Conservation (phyloP, 2,329 filamentous ascomycete genomes). For the Aureobasidium zeae region DNA sequence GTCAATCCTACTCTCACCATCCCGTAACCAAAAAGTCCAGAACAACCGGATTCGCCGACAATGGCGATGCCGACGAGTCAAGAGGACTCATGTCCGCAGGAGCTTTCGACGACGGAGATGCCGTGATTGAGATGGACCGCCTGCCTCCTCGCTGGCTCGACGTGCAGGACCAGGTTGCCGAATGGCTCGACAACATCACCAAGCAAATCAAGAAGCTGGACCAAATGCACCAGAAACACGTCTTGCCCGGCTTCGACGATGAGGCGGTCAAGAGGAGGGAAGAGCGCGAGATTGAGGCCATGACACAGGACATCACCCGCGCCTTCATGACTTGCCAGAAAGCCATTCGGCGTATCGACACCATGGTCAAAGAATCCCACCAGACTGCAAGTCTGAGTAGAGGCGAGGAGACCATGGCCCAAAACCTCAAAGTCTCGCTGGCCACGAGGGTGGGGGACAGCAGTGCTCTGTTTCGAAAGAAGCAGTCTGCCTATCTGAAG, state of each 20-base stretch:
- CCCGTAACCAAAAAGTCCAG: conserved; percentile 69
- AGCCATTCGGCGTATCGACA: conserved; percentile 78
- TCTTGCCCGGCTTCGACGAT: conserved; percentile 92
- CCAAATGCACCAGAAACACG: conserved; percentile 91
- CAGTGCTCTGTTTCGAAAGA: conserved; percentile 88
- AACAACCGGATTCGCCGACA: conserved; percentile 38
- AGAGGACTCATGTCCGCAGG: conserved; percentile 76
- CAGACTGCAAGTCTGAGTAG: conserved; percentile 61
- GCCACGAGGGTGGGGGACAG: conserved; percentile 83
- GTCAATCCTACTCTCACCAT: conserved; percentile 94
- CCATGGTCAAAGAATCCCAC: conserved; percentile 74
- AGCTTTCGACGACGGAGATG: conserved; percentile 71
- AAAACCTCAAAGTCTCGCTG: conserved; percentile 87
- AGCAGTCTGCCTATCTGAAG: conserved; percentile 91
- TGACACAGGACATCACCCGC: conserved; percentile 84
- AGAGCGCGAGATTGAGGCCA: conserved; percentile 77
- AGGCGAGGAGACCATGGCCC: conserved; percentile 90
- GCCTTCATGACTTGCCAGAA: conserved; percentile 84
- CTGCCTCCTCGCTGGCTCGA: conserved; percentile 94
- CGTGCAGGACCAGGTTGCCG: conserved; percentile 84
- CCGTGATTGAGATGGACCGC: conserved; percentile 96
- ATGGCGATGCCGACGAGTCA: conserved; percentile 46
- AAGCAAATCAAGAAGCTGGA: conserved; percentile 77
- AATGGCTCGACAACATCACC: conserved; percentile 69
- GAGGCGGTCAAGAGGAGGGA: conserved; percentile 80